These are phyloP conservation scores for Nymphaea thermarum DNA, from an alignment of 164 flowering plant genomes.

Conservation along the genomic window DNA sequence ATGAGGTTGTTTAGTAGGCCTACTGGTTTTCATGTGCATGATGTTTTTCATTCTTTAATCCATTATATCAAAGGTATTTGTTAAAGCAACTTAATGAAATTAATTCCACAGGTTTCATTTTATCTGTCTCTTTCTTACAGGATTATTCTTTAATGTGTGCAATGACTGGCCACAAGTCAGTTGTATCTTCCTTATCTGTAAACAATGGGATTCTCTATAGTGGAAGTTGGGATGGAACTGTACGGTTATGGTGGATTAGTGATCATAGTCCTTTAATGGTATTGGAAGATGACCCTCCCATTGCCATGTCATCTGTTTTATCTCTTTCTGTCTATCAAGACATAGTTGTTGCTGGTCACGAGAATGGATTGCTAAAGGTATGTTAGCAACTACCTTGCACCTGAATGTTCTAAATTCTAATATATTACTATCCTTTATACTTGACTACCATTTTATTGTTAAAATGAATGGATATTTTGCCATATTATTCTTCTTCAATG, in stretches of 20 bases:
- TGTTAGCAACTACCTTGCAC: constrained; percentile 1
- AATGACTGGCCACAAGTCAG: constrained; percentile 85
- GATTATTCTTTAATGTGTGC: constrained; percentile 56
- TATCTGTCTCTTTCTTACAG: constrained; percentile 22
- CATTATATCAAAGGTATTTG: no score
- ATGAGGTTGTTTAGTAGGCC: no score
- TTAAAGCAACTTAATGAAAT: no score
- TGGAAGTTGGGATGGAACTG: constrained; percentile 99
- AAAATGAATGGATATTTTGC: no score
- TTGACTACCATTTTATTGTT: no score
- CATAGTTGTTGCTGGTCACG: constrained; percentile 51
- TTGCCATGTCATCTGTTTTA: constrained; percentile 41
- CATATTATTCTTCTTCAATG: no score
- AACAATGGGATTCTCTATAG: constrained; percentile 74
- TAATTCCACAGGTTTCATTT: no score
- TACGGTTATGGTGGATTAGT: constrained; percentile 72
- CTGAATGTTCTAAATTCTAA: no score
- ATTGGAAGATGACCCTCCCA: constrained; percentile 49
- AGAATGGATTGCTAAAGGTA: constrained; percentile 74
- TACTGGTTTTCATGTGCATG: no score
- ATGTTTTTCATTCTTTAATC: no score
- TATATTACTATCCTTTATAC: no score
- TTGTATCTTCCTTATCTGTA: constrained; percentile 54
- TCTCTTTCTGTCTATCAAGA: constrained; percentile 38
- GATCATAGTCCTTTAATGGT: constrained; percentile 79